Evolutionary conservation across 2,329 filamentous ascomycete species (phyloP).

Genomic region (Colletotrichum costaricense): DNA sequence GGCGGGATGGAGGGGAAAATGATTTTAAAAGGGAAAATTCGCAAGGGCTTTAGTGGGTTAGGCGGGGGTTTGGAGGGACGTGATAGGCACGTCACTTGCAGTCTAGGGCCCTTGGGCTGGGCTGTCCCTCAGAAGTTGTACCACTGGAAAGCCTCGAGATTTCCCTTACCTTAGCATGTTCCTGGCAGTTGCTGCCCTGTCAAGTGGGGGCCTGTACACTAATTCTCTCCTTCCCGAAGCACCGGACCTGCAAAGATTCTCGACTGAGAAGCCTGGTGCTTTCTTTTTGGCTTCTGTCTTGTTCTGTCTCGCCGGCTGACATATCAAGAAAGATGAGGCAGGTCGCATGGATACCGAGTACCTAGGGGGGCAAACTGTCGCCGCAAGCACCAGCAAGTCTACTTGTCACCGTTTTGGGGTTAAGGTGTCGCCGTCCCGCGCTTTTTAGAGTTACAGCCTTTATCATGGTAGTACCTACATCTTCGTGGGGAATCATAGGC

Average conservation of each 20-base stretch:
- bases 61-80: constrained; percentile 35
- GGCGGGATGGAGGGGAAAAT: constrained; percentile 35
- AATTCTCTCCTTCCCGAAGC: constrained; percentile 1
- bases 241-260: constrained; percentile 3
- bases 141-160: constrained; percentile 12
- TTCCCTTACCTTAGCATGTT: constrained; percentile 17
- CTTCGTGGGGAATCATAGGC: background rate
- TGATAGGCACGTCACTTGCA: constrained; percentile 34
- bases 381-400: background rate
- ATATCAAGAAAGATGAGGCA: background rate
- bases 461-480: background rate
- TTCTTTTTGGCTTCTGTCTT: constrained; percentile 3
- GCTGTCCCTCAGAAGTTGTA: constrained; percentile 7
- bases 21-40: constrained; percentile 37
- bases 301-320: constrained; percentile 11
- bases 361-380: constrained; percentile 1
- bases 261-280: background rate
- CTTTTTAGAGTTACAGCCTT: background rate
- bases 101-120: constrained; percentile 25
- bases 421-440: background rate
- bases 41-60: constrained; percentile 38
- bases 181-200: constrained; percentile 31
- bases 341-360: background rate
- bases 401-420: background rate
- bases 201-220: constrained; percentile 19